Evolutionary conservation across 306 rosid genomes (phyloP).

Genomic region (Abrus precatorius): DNA sequence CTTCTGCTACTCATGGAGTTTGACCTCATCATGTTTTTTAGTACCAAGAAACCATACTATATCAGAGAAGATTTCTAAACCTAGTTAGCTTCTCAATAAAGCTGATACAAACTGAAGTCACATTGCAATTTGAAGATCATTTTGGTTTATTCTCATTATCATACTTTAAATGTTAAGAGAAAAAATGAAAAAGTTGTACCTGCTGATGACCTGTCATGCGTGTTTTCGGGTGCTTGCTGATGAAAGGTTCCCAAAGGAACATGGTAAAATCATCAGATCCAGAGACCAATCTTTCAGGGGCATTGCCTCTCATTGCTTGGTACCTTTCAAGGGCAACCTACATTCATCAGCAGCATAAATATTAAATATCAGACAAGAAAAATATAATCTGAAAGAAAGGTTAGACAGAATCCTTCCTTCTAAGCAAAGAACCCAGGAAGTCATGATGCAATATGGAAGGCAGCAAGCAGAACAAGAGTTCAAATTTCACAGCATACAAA

Average conservation of each 20-base stretch:
- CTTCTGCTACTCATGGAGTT: not conserved
- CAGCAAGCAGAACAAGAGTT: not conserved
- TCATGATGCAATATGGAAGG: not conserved
- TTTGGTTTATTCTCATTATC: constrained; percentile 27
- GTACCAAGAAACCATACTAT: not conserved
- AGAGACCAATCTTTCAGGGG: constrained; percentile 95
- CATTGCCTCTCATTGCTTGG: constrained; percentile 79
- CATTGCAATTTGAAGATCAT: constrained; percentile 31
- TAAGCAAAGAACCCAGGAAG: not conserved
- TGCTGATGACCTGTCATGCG: constrained; percentile 97
- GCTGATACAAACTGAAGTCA: constrained; percentile 38
- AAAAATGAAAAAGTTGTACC: constrained; percentile 55
- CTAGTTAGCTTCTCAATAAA: not conserved
- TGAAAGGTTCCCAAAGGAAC: constrained; percentile 96
- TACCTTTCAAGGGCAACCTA: constrained; percentile 97
- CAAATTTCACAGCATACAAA: constrained; percentile 19
- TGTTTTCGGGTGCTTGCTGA: constrained; percentile 88
- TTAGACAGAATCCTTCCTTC: not conserved
- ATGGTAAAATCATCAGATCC: constrained; percentile 98
- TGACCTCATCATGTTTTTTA: not conserved
- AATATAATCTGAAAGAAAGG: not conserved
- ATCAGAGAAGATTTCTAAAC: constrained; percentile 11
- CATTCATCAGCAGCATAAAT: constrained; percentile 27
- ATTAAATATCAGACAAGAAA: constrained; percentile 21
- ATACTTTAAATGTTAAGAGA: constrained; percentile 1